Conservation (phyloP, 2,329 filamentous ascomycete genomes). For the Clonostachys sp. region DNA sequence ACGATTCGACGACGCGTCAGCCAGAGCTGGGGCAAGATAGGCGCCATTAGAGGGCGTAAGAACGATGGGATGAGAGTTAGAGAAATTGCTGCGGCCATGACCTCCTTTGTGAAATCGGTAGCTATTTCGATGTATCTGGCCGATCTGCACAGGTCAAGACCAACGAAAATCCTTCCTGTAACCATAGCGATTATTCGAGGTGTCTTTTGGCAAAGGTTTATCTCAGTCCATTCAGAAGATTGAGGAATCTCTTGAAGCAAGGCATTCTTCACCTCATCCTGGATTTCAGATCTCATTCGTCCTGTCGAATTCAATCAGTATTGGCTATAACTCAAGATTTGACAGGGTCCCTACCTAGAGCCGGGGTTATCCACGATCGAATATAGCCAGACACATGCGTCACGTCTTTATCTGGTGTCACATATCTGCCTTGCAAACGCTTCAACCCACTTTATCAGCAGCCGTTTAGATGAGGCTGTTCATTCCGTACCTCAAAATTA, state of each 20-base stretch:
- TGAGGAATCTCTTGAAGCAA: slow-evolving; percentile 25
- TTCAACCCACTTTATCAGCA: too few relatives aligned
- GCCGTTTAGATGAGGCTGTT: too few relatives aligned
- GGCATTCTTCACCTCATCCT: slow-evolving; percentile 26
- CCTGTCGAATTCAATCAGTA: too few relatives aligned
- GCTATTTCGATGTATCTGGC: slow-evolving; percentile 38
- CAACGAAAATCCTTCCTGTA: slow-evolving; percentile 41
- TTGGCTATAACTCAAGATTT: too few relatives aligned
- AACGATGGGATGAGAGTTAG: slow-evolving; percentile 18
- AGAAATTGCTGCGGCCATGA: slow-evolving; percentile 25
- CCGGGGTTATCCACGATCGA: too few relatives aligned
- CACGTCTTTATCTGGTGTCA: too few relatives aligned
- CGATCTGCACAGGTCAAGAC: slow-evolving; percentile 36
- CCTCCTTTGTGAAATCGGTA: slow-evolving; percentile 39
- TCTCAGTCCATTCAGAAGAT: slow-evolving; percentile 30
- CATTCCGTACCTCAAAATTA: too few relatives aligned
- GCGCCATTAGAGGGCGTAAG: slow-evolving; percentile 23
- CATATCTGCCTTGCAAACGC: too few relatives aligned
- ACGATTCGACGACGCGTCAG: slow-evolving; percentile 19
- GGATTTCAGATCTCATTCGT: too few relatives aligned
- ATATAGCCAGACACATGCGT: too few relatives aligned
- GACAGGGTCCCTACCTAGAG: too few relatives aligned
- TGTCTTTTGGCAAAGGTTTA: slow-evolving; percentile 32
- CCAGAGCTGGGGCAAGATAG: slow-evolving; percentile 24
- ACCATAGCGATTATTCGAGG: slow-evolving; percentile 39